Percentiles rank a stretch among this genome's conserved stretches.
Conservation (phyloP, 1,139 yeast genomes). For the Hanseniaspora uvarum region DNA sequence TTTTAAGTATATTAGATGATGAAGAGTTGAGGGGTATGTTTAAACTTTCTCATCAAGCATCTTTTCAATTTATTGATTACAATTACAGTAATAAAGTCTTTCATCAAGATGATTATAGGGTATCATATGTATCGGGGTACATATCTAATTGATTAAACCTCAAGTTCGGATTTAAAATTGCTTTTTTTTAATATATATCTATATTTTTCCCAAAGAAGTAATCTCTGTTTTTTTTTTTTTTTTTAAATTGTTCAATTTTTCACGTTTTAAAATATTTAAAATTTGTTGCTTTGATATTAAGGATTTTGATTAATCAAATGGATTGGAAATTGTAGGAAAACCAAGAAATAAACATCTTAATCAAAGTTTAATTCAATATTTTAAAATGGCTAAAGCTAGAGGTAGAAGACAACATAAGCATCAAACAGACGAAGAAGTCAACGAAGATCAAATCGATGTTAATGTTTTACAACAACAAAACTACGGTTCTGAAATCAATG, state of each 20-base stretch:
- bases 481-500: constrained; percentile 10
- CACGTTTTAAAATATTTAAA: background rate
- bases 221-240: background rate
- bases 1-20: constrained; percentile 42
- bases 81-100: constrained; percentile 60
- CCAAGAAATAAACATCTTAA: background rate
- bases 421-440: constrained; percentile 27
- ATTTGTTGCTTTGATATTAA: too few relatives aligned
- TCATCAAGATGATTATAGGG: constrained; percentile 56
- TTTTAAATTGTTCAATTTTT: background rate
- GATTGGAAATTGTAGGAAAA: too few relatives aligned
- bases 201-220: background rate
- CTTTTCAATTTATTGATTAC: constrained; percentile 69
- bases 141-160: background rate
- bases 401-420: constrained; percentile 57
- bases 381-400: constrained; percentile 41
- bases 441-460: constrained; percentile 1
- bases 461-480: constrained; percentile 17
- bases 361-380: too few relatives aligned
- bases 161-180: constrained; percentile 1
- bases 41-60: constrained; percentile 24
- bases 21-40: constrained; percentile 24
- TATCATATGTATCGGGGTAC: constrained; percentile 79
- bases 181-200: constrained; percentile 6
- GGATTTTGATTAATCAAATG: background rate